phyloP scores from a whole-genome alignment of 2,329 filamentous ascomycete species.

The Macrophomina tecta region DNA sequence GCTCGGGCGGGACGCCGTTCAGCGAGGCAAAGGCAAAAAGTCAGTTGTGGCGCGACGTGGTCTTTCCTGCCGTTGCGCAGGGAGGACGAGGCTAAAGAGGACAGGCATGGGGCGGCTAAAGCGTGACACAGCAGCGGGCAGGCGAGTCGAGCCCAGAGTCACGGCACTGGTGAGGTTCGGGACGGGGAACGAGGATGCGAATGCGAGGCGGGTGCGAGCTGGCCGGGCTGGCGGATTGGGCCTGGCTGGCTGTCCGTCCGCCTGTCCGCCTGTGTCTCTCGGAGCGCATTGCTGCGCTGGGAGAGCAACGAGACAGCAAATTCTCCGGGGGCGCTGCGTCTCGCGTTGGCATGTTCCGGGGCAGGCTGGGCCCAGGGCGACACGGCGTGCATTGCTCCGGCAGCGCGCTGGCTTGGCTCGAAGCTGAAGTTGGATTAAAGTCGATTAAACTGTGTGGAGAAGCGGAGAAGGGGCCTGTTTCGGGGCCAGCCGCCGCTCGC shows the following conservation, averaged over 20 bases:
- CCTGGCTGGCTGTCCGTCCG: too few species aligned
- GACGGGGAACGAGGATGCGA: slow-evolving; percentile 4
- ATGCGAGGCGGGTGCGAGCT: not conserved
- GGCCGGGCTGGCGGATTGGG: too few species aligned
- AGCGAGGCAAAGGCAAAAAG: not conserved
- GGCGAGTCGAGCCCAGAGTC: not conserved
- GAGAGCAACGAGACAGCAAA: not conserved
- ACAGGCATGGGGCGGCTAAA: not conserved
- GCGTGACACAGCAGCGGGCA: not conserved
- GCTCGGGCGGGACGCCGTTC: too few species aligned
- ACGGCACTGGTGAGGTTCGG: not conserved
- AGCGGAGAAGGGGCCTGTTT: slow-evolving; percentile 17
- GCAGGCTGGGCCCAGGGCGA: not conserved
- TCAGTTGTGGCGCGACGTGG: not conserved
- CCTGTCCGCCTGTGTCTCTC: too few species aligned
- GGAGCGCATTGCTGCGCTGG: not conserved
- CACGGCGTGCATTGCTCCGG: slow-evolving; percentile 20
- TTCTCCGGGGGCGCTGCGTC: slow-evolving; percentile 8
- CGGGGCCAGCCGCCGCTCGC: not conserved
- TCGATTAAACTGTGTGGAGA: slow-evolving; percentile 16
- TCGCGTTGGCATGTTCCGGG: not conserved
- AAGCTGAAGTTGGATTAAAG: slow-evolving; percentile 20
- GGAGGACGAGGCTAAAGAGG: not conserved
- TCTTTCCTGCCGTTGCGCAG: not conserved
- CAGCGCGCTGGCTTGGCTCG: slow-evolving; percentile 5